These are phyloP conservation scores for Podaxis sp. DNA, from an alignment of 768 basidiomycete genomes.

Conservation along the genomic window DNA sequence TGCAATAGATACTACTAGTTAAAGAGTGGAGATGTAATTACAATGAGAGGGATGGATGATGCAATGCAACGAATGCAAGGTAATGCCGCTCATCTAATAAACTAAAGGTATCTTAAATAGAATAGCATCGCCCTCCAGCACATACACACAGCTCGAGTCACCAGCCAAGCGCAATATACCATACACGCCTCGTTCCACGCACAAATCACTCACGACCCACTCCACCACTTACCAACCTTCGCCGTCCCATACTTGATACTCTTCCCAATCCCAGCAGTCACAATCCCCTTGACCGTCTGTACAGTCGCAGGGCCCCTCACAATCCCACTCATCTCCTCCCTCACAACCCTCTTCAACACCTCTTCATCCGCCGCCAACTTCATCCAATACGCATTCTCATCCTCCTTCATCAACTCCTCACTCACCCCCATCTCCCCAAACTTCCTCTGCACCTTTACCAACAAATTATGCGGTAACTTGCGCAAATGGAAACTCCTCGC, in stretches of 20 bases:
- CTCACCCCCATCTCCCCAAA: slow-evolving; percentile 39
- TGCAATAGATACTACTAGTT: slow-evolving; percentile 8
- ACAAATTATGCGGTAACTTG: slow-evolving; percentile 74
- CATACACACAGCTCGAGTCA: not conserved
- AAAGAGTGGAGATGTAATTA: slow-evolving; percentile 14
- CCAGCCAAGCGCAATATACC: no score
- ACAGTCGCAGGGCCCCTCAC: slow-evolving; percentile 82
- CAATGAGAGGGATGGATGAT: slow-evolving; percentile 10
- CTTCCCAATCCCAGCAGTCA: slow-evolving; percentile 80
- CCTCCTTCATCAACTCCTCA: slow-evolving; percentile 46
- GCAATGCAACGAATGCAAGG: not conserved
- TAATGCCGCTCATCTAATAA: not conserved
- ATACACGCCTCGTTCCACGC: not conserved
- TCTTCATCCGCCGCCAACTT: slow-evolving; percentile 64
- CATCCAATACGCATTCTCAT: slow-evolving; percentile 77
- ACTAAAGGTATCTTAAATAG: slow-evolving; percentile 3
- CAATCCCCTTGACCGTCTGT: slow-evolving; percentile 83
- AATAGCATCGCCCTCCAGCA: not conserved
- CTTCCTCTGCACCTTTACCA: slow-evolving; percentile 51
- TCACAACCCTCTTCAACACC: slow-evolving; percentile 56
- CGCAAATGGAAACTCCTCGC: slow-evolving; percentile 72
- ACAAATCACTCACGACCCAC: slow-evolving; percentile 29
- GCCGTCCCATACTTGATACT: slow-evolving; percentile 70
- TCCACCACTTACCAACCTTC: slow-evolving; percentile 89
- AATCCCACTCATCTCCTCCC: slow-evolving; percentile 70